Percentiles rank a stretch among this genome's conserved stretches.
Conservation (phyloP, 257 asterid genomes). For the Penstemon newberryi region DNA sequence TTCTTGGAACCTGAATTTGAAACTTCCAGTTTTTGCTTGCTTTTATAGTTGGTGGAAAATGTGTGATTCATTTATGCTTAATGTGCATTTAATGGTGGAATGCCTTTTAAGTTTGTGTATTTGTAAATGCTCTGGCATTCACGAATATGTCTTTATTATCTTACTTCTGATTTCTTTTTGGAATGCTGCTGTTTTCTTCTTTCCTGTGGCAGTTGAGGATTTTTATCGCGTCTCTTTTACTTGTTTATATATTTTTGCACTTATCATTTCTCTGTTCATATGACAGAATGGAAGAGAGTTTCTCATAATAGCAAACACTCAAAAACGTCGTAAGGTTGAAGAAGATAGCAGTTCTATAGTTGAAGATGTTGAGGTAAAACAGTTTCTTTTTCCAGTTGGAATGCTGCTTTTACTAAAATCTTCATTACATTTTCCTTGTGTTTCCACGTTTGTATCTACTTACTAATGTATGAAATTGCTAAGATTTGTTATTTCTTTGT, state of each 20-base stretch:
- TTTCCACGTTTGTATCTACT: constrained; percentile 20
- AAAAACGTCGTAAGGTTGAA: constrained; percentile 75
- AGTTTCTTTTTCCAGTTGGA: constrained; percentile 25
- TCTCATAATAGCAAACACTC: constrained; percentile 87
- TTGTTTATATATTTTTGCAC: constrained; percentile 20
- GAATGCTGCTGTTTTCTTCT: constrained; percentile 11
- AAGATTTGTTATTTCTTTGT: constrained; percentile 22
- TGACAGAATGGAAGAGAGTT: constrained; percentile 78
- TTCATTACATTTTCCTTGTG: not conserved
- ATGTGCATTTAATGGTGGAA: constrained; percentile 18
- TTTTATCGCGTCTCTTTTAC: constrained; percentile 7
- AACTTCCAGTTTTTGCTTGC: constrained; percentile 22
- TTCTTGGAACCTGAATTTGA: constrained; percentile 9
- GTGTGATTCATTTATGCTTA: constrained; percentile 11
- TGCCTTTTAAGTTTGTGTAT: constrained; percentile 9
- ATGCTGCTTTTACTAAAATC: constrained; percentile 18
- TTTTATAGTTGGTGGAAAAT: constrained; percentile 15
- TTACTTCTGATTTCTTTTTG: not conserved
- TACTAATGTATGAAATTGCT: constrained; percentile 21
- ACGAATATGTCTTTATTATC: not conserved
- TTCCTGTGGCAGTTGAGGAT: constrained; percentile 1
- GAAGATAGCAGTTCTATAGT: constrained; percentile 42
- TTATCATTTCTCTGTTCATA: constrained; percentile 26
- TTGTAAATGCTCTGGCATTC: not conserved
- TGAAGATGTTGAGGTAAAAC: constrained; percentile 66